phyloP scores from a whole-genome alignment of 2,329 filamentous ascomycete genomes.

The Neurospora sp. region DNA sequence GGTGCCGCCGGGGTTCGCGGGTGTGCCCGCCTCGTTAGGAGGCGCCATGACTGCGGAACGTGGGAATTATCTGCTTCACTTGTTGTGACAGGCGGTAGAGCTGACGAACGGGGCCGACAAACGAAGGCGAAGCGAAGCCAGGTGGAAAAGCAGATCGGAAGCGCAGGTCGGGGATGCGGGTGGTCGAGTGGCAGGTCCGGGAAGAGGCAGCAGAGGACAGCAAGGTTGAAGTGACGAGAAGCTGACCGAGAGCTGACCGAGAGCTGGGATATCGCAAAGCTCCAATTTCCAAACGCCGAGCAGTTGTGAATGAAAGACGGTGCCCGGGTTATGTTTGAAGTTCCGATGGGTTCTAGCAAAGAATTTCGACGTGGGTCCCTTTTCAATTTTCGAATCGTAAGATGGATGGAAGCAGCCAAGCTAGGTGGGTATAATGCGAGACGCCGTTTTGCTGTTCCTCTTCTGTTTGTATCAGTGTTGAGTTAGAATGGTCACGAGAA shows the following conservation, averaged over 20 bases:
- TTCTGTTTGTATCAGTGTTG: neutral
- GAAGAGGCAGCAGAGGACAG: neutral
- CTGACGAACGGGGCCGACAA: neutral
- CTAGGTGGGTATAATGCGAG: neutral
- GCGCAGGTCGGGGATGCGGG: neutral
- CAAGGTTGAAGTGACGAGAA: neutral
- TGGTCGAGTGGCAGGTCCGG: neutral
- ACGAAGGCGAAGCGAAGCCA: neutral
- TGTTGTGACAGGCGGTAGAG: neutral
- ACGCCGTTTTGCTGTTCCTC: neutral
- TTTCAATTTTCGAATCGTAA: neutral
- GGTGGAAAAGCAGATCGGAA: neutral
- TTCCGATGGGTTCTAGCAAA: neutral
- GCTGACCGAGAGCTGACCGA: neutral
- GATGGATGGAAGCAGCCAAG: neutral
- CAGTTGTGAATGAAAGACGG: neutral
- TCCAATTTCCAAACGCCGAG: neutral
- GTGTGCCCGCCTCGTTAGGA: slow-evolving; percentile 14
- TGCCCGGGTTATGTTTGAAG: neutral
- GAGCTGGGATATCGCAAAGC: neutral
- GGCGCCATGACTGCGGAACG: slow-evolving; percentile 15
- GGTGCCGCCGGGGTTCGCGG: slow-evolving; percentile 9
- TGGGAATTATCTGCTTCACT: neutral
- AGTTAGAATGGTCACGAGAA: neutral
- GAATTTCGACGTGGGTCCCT: neutral